Evolutionary conservation across 495 filamentous ascomycete genomes (phyloP).

Genomic region (Pyronema omphalodes): DNA sequence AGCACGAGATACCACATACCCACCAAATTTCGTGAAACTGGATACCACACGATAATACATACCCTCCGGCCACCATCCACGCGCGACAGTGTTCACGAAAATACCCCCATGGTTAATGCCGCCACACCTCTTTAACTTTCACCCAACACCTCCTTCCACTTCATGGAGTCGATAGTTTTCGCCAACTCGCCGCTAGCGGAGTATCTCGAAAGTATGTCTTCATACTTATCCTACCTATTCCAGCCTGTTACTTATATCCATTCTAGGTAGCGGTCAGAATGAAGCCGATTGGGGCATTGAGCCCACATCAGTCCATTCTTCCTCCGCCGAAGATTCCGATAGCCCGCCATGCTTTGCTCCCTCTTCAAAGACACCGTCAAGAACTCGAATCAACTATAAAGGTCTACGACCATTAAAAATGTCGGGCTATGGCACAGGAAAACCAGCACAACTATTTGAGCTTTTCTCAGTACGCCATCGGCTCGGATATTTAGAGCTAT

Average conservation of each 20-base stretch:
- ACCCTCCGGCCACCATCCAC: not conserved
- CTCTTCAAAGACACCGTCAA: slow-evolving; percentile 28
- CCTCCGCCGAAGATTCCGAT: slow-evolving; percentile 5
- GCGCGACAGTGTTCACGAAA: slow-evolving; percentile 2
- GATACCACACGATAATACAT: not conserved
- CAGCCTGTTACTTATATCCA: slow-evolving; percentile 6
- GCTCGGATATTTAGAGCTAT: slow-evolving; percentile 13
- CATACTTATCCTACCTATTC: slow-evolving; percentile 1
- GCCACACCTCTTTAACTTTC: slow-evolving; percentile 1
- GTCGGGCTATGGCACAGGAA: slow-evolving; percentile 15
- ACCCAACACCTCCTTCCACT: slow-evolving; percentile 10
- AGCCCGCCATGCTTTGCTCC: slow-evolving; percentile 9
- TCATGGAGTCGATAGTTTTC: slow-evolving; percentile 84
- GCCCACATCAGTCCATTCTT: slow-evolving; percentile 12
- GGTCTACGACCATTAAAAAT: slow-evolving; percentile 13
- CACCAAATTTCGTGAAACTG: not conserved
- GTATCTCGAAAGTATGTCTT: slow-evolving; percentile 67
- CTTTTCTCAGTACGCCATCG: slow-evolving; percentile 21
- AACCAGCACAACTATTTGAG: slow-evolving; percentile 15
- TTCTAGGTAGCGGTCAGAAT: slow-evolving; percentile 31
- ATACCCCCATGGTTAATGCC: slow-evolving; percentile 4
- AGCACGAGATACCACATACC: not conserved
- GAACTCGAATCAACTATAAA: slow-evolving; percentile 9
- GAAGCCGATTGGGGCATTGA: slow-evolving; percentile 31
- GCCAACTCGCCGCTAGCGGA: slow-evolving; percentile 81